Percentiles rank a stretch among this genome's conserved stretches.
These are phyloP conservation scores for Sinapis alba DNA, from an alignment of 441 rosid genomes.

Conservation along the genomic window DNA sequence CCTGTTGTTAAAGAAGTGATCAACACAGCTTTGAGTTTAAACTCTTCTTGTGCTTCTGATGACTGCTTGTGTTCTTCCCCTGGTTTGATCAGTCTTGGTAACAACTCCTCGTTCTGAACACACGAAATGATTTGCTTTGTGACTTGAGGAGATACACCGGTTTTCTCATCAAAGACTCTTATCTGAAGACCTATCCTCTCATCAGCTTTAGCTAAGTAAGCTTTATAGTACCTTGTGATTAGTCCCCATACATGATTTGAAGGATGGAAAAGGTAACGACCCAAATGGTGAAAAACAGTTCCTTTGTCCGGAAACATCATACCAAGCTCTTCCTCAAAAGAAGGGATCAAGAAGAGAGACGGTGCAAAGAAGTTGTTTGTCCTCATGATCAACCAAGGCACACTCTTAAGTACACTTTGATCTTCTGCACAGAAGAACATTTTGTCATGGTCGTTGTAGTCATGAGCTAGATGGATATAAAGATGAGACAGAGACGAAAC, in stretches of 20 bases:
- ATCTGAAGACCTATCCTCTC: conserved; percentile 53
- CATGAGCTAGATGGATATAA: conserved; percentile 47
- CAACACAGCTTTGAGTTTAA: conserved; percentile 45
- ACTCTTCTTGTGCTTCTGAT: conserved; percentile 14
- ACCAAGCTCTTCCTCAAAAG: conserved; percentile 42
- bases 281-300: conserved; percentile 50
- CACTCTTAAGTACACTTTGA: conserved; percentile 35
- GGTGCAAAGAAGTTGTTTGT: conserved; percentile 52
- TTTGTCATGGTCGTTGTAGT: conserved; percentile 41
- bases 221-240: conserved; percentile 48
- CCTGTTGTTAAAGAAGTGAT: conserved; percentile 48
- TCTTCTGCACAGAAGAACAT: conserved; percentile 48
- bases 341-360: conserved; percentile 44
- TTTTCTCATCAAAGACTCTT: conserved; percentile 42
- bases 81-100: conserved; percentile 33
- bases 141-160: conserved; percentile 34
- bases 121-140: conserved; percentile 46
- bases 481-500: conserved; percentile 35
- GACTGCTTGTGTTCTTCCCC: conserved; percentile 11
- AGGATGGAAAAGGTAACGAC: conserved; percentile 56
- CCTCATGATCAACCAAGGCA: conserved; percentile 54
- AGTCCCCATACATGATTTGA: conserved; percentile 54
- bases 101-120: conserved; percentile 32
- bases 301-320: conserved; percentile 50
- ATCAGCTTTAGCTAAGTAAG: conserved; percentile 55